Evolutionary conservation across 208 protist species (phyloP).

Genomic region (Leishmania arabica): DNA sequence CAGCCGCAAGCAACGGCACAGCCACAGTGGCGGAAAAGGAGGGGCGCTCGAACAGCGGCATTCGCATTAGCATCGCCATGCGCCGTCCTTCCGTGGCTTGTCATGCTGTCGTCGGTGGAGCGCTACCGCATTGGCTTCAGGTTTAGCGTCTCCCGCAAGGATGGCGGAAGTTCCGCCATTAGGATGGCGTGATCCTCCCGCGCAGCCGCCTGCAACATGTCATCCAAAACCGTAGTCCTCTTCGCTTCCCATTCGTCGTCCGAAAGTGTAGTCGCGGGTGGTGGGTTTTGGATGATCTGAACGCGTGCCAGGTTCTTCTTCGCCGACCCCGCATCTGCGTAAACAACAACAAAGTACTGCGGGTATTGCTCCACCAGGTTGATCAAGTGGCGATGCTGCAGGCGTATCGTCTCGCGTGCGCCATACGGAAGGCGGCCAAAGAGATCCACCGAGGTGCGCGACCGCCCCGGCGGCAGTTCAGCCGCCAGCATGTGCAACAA

Average conservation of each 20-base stretch:
- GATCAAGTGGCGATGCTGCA: slow-evolving; percentile 25
- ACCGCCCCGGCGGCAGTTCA: slow-evolving; percentile 34
- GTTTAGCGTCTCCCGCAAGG: neutral
- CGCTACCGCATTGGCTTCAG: neutral
- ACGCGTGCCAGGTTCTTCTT: slow-evolving; percentile 18
- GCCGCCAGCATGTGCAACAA: slow-evolving; percentile 44
- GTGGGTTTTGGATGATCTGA: slow-evolving; percentile 32
- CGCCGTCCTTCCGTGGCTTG: neutral
- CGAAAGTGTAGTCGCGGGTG: slow-evolving; percentile 1
- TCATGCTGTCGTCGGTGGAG: neutral
- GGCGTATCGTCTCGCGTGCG: slow-evolving; percentile 42
- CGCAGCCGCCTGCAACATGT: neutral
- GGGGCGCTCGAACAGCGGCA: slow-evolving; percentile 8
- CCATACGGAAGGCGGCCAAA: slow-evolving; percentile 43
- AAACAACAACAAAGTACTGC: slow-evolving; percentile 52
- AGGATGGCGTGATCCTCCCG: slow-evolving; percentile 1
- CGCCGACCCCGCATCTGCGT: slow-evolving; percentile 19
- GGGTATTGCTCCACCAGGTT: slow-evolving; percentile 42
- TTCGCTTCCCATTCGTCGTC: slow-evolving; percentile 6
- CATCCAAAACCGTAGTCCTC: neutral
- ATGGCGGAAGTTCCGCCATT: neutral
- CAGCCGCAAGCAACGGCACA: neutral
- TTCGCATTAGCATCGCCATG: slow-evolving; percentile 4
- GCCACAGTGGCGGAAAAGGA: neutral
- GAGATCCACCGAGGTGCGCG: slow-evolving; percentile 21